Percentiles rank a stretch among this genome's conserved stretches.
Conservation (phyloP, 441 rosid genomes). For the Erodium chrysanthum region DNA sequence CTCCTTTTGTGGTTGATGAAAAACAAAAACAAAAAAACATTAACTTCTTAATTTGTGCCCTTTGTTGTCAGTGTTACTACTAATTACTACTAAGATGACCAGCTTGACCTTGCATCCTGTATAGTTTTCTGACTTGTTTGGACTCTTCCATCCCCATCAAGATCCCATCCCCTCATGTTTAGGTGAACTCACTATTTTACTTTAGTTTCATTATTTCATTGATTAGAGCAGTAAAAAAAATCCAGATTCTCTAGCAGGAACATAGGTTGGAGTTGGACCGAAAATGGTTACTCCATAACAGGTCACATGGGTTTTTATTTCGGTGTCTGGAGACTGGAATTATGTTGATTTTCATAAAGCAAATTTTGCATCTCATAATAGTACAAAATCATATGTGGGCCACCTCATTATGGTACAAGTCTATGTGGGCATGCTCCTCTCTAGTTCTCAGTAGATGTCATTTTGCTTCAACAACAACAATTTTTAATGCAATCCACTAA, state of each 20-base stretch:
- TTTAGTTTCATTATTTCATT: no score
- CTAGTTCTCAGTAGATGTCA: neutral
- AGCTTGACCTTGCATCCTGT: neutral
- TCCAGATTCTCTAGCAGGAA: no score
- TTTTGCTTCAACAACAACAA: neutral
- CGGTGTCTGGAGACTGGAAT: no score
- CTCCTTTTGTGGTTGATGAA: neutral
- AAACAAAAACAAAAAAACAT: neutral
- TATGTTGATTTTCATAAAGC: no score
- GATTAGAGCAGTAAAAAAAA: no score
- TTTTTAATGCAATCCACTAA: no score
- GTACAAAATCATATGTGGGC: neutral
- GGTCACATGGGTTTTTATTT: no score
- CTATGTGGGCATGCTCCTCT: neutral
- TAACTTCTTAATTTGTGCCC: neutral
- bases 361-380: no score
- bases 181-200: no score
- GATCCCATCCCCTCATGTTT: neutral
- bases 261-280: no score
- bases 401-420: neutral
- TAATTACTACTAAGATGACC: neutral
- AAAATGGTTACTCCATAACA: no score
- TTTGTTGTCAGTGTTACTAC: neutral
- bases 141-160: constrained; percentile 5
- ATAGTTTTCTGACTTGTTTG: neutral